Base-by-base conservation (phyloP, 495 filamentous ascomycete species). In the Lepidopterella palustris region DNA sequence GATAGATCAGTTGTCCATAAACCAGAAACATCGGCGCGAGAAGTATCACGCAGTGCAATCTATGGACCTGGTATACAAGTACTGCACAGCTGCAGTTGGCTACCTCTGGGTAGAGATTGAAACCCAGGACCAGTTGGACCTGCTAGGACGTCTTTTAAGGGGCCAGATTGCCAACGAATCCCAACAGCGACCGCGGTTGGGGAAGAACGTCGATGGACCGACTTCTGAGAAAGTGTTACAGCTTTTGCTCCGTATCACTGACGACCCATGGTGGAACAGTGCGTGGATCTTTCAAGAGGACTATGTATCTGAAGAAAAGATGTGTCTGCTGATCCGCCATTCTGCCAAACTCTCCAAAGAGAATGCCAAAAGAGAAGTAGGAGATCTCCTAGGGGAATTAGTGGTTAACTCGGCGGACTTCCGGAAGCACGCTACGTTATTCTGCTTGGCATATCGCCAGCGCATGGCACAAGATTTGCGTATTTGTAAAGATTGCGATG, bases 241-340 rank as follows among this genome's bases (percentile, higher is more conserved):
- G 9, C 26, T 55, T 20, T 31, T 55, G 5, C 15, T 55, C 40
- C 29, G 21, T 5, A 55, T 55, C 29, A 55, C 53, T 21, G 53
- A 55, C 4, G 53, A 55, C 29, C 53, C 6, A 5, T 55, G 24
- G 53, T 55, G 53, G 53, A 55, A 15, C 32, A 55, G 53, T 15
- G 53, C 53, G 32, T 55, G 31, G 53, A 40, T 55, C 8, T 55
- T 55, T 42, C 29, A 55, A 40, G 53, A 55, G 21, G 53, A 55
- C 21, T 55, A 55, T 23, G 27, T 55, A 13, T 13, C 53, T 55
- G 31, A 31, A 29, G 40, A 4, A n/a, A 42, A 55, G n/a, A 55
- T 55, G 53, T 55, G 24, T 26, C 53, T 55, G 32, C 53, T 55
- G 4, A 42, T 55, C 40, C 53, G 53, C 27, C 53, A 55, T 29